Conservation (phyloP, 179 eudicot species). For the Spinacia oleracea region DNA sequence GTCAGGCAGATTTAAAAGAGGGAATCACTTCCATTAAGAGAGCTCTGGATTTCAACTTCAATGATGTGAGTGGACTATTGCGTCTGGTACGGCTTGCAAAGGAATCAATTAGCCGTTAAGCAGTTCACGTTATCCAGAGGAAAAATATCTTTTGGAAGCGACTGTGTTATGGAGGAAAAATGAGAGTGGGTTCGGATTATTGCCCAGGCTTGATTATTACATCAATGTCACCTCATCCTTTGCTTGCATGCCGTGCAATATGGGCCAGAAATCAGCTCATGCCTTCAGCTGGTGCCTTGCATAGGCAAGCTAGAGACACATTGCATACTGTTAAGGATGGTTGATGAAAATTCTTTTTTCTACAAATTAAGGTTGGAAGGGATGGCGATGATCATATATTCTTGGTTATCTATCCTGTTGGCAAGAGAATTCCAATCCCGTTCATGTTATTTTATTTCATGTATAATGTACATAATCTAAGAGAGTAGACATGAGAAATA, state of each 20-base stretch:
- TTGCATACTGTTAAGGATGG: constrained; percentile 17
- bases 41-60: constrained; percentile 91
- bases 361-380: constrained; percentile 21
- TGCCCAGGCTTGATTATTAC: constrained; percentile 1
- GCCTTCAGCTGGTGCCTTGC: constrained; percentile 24
- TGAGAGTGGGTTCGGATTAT: not conserved
- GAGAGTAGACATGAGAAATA: constrained; percentile 17
- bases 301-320: constrained; percentile 12
- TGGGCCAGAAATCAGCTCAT: constrained; percentile 15
- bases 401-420: constrained; percentile 21
- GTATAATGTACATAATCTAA: constrained; percentile 26
- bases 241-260: not conserved
- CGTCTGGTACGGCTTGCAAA: constrained; percentile 82
- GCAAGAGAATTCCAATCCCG: constrained; percentile 16
- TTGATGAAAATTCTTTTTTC: constrained; percentile 12
- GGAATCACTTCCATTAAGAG: constrained; percentile 61
- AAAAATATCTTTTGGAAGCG: not conserved
- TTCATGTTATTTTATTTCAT: constrained; percentile 17
- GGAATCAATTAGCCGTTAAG: constrained; percentile 68
- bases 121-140: constrained; percentile 13
- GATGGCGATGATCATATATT: constrained; percentile 19
- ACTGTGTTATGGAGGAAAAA: constrained; percentile 16
- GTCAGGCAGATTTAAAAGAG: constrained; percentile 45
- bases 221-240: constrained; percentile 18
- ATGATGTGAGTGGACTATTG: constrained; percentile 81